phyloP scores from a whole-genome alignment of 371 early-diverging fungal genomes.

The Syncephalis fuscata region DNA sequence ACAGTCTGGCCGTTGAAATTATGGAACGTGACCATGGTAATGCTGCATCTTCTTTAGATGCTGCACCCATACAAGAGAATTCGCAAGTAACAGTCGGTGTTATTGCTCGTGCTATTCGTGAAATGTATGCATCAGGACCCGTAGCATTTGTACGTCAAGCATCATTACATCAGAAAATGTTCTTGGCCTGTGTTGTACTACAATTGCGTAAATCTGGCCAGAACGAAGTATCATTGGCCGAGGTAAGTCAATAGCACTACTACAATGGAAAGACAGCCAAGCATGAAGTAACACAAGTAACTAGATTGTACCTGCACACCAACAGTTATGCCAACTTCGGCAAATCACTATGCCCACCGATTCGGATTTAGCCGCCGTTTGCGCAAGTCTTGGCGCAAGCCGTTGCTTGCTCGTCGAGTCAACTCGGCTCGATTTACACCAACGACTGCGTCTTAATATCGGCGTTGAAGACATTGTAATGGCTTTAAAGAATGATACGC shows the following conservation, averaged over 20 bases:
- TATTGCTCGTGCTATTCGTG: slow-evolving; percentile 62
- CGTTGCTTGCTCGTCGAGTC: slow-evolving; percentile 43
- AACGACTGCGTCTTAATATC: slow-evolving; percentile 49
- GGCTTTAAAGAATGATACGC: slow-evolving; percentile 45
- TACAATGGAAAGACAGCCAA: not conserved
- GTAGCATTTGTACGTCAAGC: slow-evolving; percentile 52
- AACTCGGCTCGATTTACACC: slow-evolving; percentile 49
- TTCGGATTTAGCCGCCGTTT: slow-evolving; percentile 43
- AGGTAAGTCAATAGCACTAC: slow-evolving; percentile 23
- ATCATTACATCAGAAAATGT: slow-evolving; percentile 70
- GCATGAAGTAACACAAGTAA: not conserved
- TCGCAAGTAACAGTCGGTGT: slow-evolving; percentile 53
- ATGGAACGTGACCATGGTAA: too few species aligned
- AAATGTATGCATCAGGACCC: slow-evolving; percentile 65
- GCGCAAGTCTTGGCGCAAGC: slow-evolving; percentile 48
- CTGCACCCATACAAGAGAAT: not conserved
- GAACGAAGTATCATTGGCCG: slow-evolving; percentile 58
- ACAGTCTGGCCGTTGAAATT: too few species aligned
- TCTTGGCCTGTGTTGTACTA: slow-evolving; percentile 52
- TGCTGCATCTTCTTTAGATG: not conserved
- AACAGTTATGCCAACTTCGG: slow-evolving; percentile 46
- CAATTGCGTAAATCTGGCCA: slow-evolving; percentile 43
- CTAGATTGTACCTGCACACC: slow-evolving; percentile 28
- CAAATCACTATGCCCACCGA: slow-evolving; percentile 36
- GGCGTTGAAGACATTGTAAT: slow-evolving; percentile 55